These are phyloP conservation scores for Ceratocystis lukuohia DNA, from an alignment of 2,329 filamentous ascomycete species.

Conservation along the genomic window DNA sequence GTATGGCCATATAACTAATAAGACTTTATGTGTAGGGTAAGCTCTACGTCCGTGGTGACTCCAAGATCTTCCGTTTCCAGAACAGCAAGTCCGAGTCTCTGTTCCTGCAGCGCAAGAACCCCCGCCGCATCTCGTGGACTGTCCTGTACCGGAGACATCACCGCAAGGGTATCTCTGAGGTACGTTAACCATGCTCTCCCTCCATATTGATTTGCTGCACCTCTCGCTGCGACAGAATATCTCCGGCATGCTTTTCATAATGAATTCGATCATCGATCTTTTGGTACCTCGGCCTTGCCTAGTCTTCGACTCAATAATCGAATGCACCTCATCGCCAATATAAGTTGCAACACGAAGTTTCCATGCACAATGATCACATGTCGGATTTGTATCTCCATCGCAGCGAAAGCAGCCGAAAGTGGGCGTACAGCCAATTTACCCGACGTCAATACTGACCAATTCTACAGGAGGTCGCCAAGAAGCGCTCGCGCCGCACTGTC, in stretches of 20 bases:
- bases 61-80: constrained; percentile 99
- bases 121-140: constrained; percentile 97
- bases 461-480: constrained; percentile 95
- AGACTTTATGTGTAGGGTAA: constrained; percentile 59
- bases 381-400: background rate
- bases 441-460: constrained; percentile 29
- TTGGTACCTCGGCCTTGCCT: background rate
- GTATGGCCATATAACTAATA: constrained; percentile 10
- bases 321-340: background rate
- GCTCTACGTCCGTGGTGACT: constrained; percentile 98
- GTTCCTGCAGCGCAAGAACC: constrained; percentile 99
- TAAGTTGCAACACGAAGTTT: background rate
- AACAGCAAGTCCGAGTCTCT: constrained; percentile 99
- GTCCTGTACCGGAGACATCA: constrained; percentile 96
- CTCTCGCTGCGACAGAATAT: background rate
- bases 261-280: background rate
- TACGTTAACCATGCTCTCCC: constrained; percentile 36
- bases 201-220: background rate
- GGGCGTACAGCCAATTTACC: background rate
- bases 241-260: background rate
- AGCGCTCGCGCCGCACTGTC: constrained; percentile 93
- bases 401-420: background rate
- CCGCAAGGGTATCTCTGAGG: constrained; percentile 99
- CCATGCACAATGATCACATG: background rate
- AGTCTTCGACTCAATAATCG: background rate